These are phyloP conservation scores for Stereum hirsutum DNA, from an alignment of 1,284 basidiomycete genomes.

Conservation along the genomic window DNA sequence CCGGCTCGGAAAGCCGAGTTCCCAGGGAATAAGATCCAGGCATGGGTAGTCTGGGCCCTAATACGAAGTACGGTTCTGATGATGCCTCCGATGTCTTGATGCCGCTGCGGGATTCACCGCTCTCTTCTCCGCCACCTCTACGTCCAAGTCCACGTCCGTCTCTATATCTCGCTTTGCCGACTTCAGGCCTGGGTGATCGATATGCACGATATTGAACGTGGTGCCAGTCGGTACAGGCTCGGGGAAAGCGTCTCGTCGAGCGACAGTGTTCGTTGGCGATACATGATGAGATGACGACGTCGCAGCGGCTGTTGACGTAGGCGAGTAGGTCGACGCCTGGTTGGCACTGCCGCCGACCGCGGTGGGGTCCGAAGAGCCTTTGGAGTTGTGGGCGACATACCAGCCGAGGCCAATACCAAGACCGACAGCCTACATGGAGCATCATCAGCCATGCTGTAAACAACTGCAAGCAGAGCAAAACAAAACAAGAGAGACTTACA, in stretches of 20 bases:
- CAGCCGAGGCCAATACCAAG: constrained; percentile 50
- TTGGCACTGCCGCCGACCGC: constrained; percentile 61
- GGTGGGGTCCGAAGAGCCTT: constrained; percentile 40
- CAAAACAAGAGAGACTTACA: constrained; percentile 22
- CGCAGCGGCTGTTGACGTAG: constrained; percentile 9
- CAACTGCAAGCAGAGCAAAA: neutral
- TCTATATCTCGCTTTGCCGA: no score
- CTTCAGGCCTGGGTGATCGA: no score
- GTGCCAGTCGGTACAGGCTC: constrained; percentile 14
- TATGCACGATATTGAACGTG: constrained; percentile 3
- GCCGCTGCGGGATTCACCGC: no score
- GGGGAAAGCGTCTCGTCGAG: constrained; percentile 15
- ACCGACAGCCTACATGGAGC: constrained; percentile 30
- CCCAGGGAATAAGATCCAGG: no score
- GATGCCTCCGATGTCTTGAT: no score
- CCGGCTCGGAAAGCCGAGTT: no score
- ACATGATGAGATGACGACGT: constrained; percentile 21
- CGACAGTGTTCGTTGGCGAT: constrained; percentile 40
- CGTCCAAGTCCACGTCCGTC: no score
- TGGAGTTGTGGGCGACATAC: constrained; percentile 42
- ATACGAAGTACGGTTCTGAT: no score
- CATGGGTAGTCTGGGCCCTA: no score
- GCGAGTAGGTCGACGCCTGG: constrained; percentile 20
- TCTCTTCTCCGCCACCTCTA: no score
- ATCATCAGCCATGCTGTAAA: no score